These are phyloP conservation scores for Melaleuca alternifolia DNA, from an alignment of 345 rosid species.

Conservation along the genomic window DNA sequence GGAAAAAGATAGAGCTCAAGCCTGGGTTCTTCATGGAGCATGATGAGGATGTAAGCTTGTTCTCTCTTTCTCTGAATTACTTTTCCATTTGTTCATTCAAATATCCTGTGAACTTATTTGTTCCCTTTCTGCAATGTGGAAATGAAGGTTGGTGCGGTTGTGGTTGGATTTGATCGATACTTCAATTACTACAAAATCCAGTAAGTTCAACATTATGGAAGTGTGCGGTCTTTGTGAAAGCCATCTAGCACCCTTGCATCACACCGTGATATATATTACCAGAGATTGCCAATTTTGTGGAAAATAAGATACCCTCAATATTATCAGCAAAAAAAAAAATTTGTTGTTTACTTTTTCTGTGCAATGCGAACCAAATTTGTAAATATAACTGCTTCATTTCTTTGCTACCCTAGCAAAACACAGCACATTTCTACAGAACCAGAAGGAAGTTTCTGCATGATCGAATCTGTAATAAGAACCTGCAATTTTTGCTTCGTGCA, in stretches of 20 bases:
- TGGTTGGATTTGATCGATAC: conserved; percentile 81
- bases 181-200: conserved; percentile 93
- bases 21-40: conserved; percentile 79
- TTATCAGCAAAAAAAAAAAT: not conserved
- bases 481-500: not conserved
- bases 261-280: not conserved
- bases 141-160: conserved; percentile 88
- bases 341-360: not conserved
- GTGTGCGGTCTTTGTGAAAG: not conserved
- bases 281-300: not conserved
- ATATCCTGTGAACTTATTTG: not conserved
- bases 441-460: not conserved
- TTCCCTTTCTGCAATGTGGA: not conserved
- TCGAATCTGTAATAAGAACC: not conserved
- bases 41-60: conserved; percentile 58
- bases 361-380: not conserved
- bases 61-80: not conserved
- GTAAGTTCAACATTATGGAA: conserved; percentile 20
- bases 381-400: not conserved
- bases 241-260: not conserved
- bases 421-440: not conserved
- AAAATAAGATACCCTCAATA: not conserved
- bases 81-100: not conserved
- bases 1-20: conserved; percentile 58
- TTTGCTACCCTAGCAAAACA: not conserved